phyloP scores from a whole-genome alignment of 495 filamentous ascomycete genomes.

The Patellaria atrata region DNA sequence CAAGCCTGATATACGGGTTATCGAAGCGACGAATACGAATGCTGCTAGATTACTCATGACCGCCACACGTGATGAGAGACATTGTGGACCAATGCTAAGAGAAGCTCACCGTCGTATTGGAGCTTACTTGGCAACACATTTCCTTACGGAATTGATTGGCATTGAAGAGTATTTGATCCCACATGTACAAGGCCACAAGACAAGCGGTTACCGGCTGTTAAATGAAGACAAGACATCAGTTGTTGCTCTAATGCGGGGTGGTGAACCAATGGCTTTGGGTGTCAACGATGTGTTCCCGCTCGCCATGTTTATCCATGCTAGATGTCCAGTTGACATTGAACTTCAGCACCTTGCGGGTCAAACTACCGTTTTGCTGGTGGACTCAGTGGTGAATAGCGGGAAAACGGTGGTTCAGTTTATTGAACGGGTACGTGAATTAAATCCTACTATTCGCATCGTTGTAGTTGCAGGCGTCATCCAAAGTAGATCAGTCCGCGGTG shows the following conservation, averaged over 20 bases:
- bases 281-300: constrained; percentile 41
- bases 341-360: constrained; percentile 29
- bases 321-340: constrained; percentile 32
- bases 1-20: constrained; percentile 18
- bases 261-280: constrained; percentile 52
- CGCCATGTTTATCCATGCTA: constrained; percentile 44
- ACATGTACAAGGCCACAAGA: constrained; percentile 39
- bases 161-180: constrained; percentile 36
- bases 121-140: constrained; percentile 39
- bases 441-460: constrained; percentile 36
- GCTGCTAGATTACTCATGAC: constrained; percentile 43
- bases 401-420: constrained; percentile 39
- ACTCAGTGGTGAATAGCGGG: constrained; percentile 49
- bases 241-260: constrained; percentile 50
- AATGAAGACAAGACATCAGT: constrained; percentile 41
- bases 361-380: constrained; percentile 39
- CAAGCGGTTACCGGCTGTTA: constrained; percentile 36
- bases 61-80: constrained; percentile 37
- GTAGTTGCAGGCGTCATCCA: constrained; percentile 45
- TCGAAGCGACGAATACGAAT: constrained; percentile 32
- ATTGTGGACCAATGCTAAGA: constrained; percentile 34
- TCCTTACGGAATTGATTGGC: constrained; percentile 36
- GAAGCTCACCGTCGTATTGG: constrained; percentile 39
- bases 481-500: constrained; percentile 23
- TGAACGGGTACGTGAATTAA: constrained; percentile 32